A percentile compares a stretch with the other conserved stretches of the same genome.
Conservation (phyloP, 2,329 filamentous ascomycete genomes). For the Raffaelea deltoideospora region DNA sequence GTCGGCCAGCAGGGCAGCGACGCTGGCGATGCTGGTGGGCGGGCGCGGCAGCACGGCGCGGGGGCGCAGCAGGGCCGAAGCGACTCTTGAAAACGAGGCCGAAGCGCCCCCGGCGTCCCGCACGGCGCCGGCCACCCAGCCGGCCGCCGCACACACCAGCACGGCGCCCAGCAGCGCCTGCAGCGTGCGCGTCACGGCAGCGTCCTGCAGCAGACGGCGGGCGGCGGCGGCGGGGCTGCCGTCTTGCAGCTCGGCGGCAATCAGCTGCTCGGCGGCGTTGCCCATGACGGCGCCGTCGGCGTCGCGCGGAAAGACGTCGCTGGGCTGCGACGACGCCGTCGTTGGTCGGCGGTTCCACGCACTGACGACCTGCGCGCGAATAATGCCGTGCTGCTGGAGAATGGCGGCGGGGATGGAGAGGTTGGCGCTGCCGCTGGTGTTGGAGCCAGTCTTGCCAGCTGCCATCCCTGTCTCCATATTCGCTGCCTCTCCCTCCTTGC, state of each 20-base stretch:
- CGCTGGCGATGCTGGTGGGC: conserved; percentile 20
- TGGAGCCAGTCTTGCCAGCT: too few relatives aligned
- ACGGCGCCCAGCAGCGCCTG: conserved; percentile 17
- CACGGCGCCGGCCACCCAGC: too few relatives aligned
- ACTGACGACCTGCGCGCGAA: conserved; percentile 20
- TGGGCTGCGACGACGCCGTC: conserved; percentile 8
- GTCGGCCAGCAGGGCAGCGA: conserved; percentile 20
- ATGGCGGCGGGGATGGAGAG: conserved; percentile 21
- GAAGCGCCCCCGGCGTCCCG: too few relatives aligned
- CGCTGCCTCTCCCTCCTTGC: neutral
- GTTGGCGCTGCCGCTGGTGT: too few relatives aligned
- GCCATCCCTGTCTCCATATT: too few relatives aligned
- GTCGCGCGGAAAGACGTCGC: conserved; percentile 3
- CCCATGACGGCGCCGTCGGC: conserved; percentile 5
- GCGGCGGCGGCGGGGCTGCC: conserved; percentile 1
- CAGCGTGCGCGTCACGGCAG: conserved; percentile 17
- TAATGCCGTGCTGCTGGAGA: conserved; percentile 19
- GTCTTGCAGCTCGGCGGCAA: conserved; percentile 2
- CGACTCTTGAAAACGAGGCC: too few relatives aligned
- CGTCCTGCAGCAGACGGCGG: conserved; percentile 15
- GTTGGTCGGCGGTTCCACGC: conserved; percentile 14
- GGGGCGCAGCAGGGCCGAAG: conserved; percentile 11
- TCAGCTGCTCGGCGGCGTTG: neutral
- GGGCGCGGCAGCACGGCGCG: conserved; percentile 15
- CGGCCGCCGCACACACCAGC: conserved; percentile 13